These are phyloP conservation scores for Malassezia caprae DNA, from an alignment of 1,284 basidiomycete species.

Conservation along the genomic window DNA sequence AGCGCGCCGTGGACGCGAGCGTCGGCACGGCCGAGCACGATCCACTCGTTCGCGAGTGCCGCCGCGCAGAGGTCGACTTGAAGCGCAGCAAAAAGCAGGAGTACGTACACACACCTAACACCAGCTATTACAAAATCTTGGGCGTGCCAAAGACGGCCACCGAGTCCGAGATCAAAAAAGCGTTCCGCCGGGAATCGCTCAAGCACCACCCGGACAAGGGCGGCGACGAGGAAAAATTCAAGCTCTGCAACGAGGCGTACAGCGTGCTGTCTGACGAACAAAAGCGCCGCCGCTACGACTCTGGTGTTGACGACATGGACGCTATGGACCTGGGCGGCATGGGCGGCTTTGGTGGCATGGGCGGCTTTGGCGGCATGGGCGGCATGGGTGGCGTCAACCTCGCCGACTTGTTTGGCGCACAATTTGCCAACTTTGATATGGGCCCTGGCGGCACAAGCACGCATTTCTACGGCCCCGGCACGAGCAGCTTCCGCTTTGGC, in stretches of 20 bases:
- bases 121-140: constrained; percentile 65
- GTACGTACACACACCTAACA: constrained; percentile 1
- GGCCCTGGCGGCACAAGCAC: constrained; percentile 20
- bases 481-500: constrained; percentile 13
- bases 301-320: constrained; percentile 42
- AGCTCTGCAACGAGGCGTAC: constrained; percentile 44
- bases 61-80: constrained; percentile 35
- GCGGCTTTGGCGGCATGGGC: constrained; percentile 24
- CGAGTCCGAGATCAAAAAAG: constrained; percentile 71
- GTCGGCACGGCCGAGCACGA: constrained; percentile 54
- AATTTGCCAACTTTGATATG: constrained; percentile 26
- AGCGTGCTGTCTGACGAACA: constrained; percentile 34
- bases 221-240: constrained; percentile 47
- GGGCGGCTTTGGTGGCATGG: constrained; percentile 18
- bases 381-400: constrained; percentile 38
- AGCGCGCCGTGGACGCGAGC: constrained; percentile 61
- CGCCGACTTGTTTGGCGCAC: constrained; percentile 35
- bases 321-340: constrained; percentile 20
- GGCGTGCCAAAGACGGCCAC: constrained; percentile 63
- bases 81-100: constrained; percentile 45
- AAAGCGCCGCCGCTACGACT: constrained; percentile 42
- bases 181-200: constrained; percentile 38
- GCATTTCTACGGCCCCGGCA: constrained; percentile 4
- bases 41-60: constrained; percentile 56
- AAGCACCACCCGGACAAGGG: constrained; percentile 48